Base-by-base conservation (phyloP, 495 filamentous ascomycete genomes). In the Chaetomidium leptoderma region DNA sequence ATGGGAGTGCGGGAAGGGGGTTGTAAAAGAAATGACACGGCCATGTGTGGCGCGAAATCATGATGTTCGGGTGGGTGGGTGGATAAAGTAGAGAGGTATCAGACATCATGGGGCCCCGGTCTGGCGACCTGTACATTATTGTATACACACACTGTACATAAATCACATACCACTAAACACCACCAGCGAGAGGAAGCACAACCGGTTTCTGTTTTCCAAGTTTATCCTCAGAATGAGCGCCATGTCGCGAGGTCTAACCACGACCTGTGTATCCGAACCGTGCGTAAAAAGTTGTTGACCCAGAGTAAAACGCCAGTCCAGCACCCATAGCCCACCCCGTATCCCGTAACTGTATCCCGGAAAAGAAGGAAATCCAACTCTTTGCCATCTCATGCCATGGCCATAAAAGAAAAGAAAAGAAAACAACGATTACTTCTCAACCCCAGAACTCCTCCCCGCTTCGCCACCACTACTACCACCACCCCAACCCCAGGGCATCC, bases 401-500 rank as follows among this genome's bases (percentile, higher is more conserved):
- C 23, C 8, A 5, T 3, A 13, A 26, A 26, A 27, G 13, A 1
- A 23, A 26, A 26, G 19, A 43, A 42, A 4, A 36, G 16, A 40
- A 40, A 32, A 21, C 19, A 32, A 26, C 4, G 8, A 27, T 54
- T 60, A 67, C 52, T 63, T 63, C 55, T 75, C 62, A 16, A 73
- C 35, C 6, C 65, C 63, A 6, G 69, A 67, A 57, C 69, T 71
- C 57, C 47, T 63, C 27, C 64, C 66, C 35, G 30, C 37, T 17
- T 64, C 63, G 5, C 55, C 54, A 16, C 36, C 33, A 8, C 55
- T 62, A 5, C 53, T 49, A 6, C 52, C 29, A 4, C 50, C 63
- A 1, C 74, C 75, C 83, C 83, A 85, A 40, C 72, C 77, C 77
- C 84, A 85, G 7, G 81, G 78, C 71, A 85, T 76, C 85, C 84